A percentile compares a stretch with the other conserved stretches of the same genome.
Conservation (phyloP, 768 basidiomycete species). For the Favolaschia claudopus region DNA sequence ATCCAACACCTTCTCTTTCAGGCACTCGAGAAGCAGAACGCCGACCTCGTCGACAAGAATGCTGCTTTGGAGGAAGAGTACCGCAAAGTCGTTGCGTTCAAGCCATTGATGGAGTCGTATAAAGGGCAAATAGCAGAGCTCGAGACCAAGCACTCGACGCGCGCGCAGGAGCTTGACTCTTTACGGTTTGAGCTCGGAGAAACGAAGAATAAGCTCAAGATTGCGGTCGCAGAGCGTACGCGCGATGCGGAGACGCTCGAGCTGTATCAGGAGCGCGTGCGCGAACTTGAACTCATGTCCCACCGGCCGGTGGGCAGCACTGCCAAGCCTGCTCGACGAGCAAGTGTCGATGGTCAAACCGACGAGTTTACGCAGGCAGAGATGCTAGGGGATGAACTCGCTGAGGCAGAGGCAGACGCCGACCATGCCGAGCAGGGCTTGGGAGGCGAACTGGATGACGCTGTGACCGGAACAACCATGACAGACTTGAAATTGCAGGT, state of each 20-base stretch:
- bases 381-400: slow-evolving; percentile 39
- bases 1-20: slow-evolving; percentile 35
- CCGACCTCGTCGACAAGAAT: slow-evolving; percentile 89
- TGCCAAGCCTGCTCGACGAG: slow-evolving; percentile 38
- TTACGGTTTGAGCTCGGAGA: slow-evolving; percentile 83
- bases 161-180: slow-evolving; percentile 74
- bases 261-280: slow-evolving; percentile 88
- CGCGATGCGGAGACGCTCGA: slow-evolving; percentile 87
- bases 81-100: slow-evolving; percentile 84
- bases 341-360: slow-evolving; percentile 29
- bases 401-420: slow-evolving; percentile 43
- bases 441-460: slow-evolving; percentile 88
- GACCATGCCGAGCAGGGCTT: slow-evolving; percentile 66
- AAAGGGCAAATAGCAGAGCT: slow-evolving; percentile 85
- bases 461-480: slow-evolving; percentile 83
- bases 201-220: slow-evolving; percentile 70
- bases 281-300: slow-evolving; percentile 82
- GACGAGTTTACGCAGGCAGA: slow-evolving; percentile 54
- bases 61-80: slow-evolving; percentile 93
- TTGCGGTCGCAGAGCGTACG: slow-evolving; percentile 71
- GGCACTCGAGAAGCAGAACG: slow-evolving; percentile 93
- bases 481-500: slow-evolving; percentile 93
- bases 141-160: slow-evolving; percentile 72
- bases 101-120: slow-evolving; percentile 91
- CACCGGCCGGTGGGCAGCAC: slow-evolving; percentile 49